Evolutionary conservation across 768 basidiomycete genomes (phyloP).

Genomic region (Gyrodon lividus): DNA sequence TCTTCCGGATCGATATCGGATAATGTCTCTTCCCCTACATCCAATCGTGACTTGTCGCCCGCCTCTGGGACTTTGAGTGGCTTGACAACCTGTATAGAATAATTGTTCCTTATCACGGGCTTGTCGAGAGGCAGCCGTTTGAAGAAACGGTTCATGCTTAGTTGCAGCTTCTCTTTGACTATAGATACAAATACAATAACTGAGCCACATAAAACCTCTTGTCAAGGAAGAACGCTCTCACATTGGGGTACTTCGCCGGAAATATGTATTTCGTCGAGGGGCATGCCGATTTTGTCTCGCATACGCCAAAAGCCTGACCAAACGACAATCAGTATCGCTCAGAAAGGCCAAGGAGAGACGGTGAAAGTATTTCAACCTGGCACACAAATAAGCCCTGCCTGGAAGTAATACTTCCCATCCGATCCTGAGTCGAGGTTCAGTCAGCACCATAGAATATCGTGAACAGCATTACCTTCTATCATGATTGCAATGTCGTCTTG

Average conservation of each 20-base stretch:
- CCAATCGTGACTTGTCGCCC: not conserved
- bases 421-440: constrained; percentile 38
- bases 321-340: not conserved
- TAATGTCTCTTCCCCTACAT: constrained; percentile 10
- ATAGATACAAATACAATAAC: not conserved
- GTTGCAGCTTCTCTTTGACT: constrained; percentile 65
- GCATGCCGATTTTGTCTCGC: constrained; percentile 73
- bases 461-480: constrained; percentile 47
- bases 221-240: constrained; percentile 31
- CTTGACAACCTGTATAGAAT: constrained; percentile 44
- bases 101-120: constrained; percentile 75
- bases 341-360: not conserved
- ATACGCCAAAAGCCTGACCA: constrained; percentile 73
- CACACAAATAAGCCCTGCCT: constrained; percentile 68
- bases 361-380: constrained; percentile 44
- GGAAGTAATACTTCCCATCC: constrained; percentile 74
- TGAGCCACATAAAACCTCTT: not conserved
- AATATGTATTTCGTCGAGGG: constrained; percentile 77
- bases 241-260: constrained; percentile 75
- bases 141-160: constrained; percentile 72
- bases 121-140: constrained; percentile 63
- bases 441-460: constrained; percentile 1
- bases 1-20: constrained; percentile 58
- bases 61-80: constrained; percentile 13
- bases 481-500: constrained; percentile 63